Evolutionary conservation across 2,329 filamentous ascomycete species (phyloP), one percentile per base, ranked within the genome.

Genomic region (Atkinsonella texensis): DNA sequence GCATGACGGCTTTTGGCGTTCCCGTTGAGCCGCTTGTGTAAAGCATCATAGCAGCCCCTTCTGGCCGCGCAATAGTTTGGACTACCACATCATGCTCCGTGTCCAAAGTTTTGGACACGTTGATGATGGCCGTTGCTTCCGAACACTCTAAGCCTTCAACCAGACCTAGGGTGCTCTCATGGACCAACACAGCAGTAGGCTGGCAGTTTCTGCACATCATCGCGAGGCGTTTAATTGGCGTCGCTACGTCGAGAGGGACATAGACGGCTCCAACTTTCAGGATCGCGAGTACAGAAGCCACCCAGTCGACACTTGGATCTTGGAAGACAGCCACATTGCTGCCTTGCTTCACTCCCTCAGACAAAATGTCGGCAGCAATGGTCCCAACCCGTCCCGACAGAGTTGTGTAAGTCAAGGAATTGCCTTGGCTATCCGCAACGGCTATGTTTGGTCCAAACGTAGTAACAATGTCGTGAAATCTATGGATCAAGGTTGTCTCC

Each of bases 251-350:
- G 0, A 77, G 59, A 2, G 70, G 70, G 4, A 73, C 60, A 38
- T 70, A 70, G 1, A 65, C 57, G 8, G 59, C 63, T 1, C 71
- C 72, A 12, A 69, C 48, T 0, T 63, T 59, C 50, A 65, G 54
- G 40, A 74, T 69, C 8, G 68, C 73, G 3, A 75, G 62, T 43
- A 75, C 54, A 0, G 66, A 68, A 40, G 52, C 60, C 5, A 70
- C 57, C 55, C 58, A 66, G 33, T 72, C 64, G 0, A 58, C 51
- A 0, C 59, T 56, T 0, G 74, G 65, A 6, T 71, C 53, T 35
- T 68, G 67, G 33, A 73, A 67, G 3, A 58, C 54, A 4, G 50
- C 57, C 18, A 59, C 48, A 4, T 5, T 39, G 48, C 28, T 11
- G 6, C 46, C 46, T 11, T 12, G 46, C 8, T 28, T 15, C 2